Evolutionary conservation across 306 rosid genomes (phyloP).

Genomic region (Benincasa hispida): DNA sequence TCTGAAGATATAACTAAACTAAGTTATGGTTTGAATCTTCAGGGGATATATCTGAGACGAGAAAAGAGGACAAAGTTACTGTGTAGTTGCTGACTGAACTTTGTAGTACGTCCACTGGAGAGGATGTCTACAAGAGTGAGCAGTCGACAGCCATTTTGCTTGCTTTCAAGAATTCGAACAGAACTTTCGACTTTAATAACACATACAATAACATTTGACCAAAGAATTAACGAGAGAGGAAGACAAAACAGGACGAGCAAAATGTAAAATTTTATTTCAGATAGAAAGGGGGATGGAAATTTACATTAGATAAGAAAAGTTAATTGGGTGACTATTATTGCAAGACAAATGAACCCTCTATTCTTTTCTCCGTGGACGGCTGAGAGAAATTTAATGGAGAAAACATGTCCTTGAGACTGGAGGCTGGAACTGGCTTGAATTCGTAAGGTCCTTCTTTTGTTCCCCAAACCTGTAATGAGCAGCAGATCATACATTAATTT

Average conservation of each 20-base stretch:
- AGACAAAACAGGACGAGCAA: neutral
- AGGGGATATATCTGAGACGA: neutral
- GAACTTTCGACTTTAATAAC: neutral
- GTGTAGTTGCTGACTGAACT: neutral
- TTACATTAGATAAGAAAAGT: constrained; percentile 18
- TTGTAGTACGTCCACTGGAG: neutral
- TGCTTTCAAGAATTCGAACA: neutral
- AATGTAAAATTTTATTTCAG: neutral
- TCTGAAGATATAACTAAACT: neutral
- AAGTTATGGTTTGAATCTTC: neutral
- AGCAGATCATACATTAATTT: constrained; percentile 2
- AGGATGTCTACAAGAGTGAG: neutral
- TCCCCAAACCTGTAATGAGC: constrained; percentile 78
- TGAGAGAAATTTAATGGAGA: constrained; percentile 55
- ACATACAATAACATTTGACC: neutral
- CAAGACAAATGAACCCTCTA: constrained; percentile 79
- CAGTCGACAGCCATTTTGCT: neutral
- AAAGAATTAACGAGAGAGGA: neutral
- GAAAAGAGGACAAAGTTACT: neutral
- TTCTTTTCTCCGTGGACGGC: constrained; percentile 58
- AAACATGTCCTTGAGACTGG: constrained; percentile 44
- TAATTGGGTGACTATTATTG: constrained; percentile 32
- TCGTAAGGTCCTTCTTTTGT: constrained; percentile 78
- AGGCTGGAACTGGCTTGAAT: constrained; percentile 67
- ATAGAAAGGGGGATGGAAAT: neutral